Percentiles rank a stretch among this genome's conserved stretches.
These are phyloP conservation scores for Penicillium simplicissimum DNA, from an alignment of 495 filamentous ascomycete genomes.

Conservation along the genomic window DNA sequence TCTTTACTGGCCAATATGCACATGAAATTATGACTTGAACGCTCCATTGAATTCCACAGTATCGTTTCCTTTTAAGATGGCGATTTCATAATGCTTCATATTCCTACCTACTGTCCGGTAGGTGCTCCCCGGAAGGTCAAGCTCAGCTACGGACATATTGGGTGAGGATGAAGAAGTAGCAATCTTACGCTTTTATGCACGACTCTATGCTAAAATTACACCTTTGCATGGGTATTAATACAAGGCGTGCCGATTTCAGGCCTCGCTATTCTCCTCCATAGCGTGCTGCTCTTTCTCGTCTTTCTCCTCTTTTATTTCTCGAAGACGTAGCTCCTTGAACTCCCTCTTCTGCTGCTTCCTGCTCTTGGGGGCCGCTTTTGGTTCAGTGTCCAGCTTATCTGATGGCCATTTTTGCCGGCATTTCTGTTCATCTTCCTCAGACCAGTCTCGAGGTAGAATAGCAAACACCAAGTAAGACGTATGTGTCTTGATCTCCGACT, in stretches of 20 bases:
- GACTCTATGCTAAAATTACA: conserved; percentile 15
- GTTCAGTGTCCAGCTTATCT: conserved; percentile 25
- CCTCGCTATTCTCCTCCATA: conserved; percentile 14
- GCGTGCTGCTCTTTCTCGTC: conserved; percentile 13
- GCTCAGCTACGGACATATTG: not conserved
- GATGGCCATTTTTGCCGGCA: conserved; percentile 63
- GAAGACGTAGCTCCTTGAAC: conserved; percentile 13
- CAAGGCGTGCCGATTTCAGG: conserved; percentile 4
- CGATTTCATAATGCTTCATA: no score
- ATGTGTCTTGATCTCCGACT: conserved; percentile 90
- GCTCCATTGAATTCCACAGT: not conserved
- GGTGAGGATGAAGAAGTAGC: not conserved
- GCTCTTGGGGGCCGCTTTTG: conserved; percentile 44
- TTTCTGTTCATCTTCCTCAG: conserved; percentile 73
- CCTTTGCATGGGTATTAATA: conserved; percentile 11
- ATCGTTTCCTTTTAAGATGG: no score
- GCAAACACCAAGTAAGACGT: conserved; percentile 96
- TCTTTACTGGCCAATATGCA: conserved; percentile 1
- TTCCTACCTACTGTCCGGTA: no score
- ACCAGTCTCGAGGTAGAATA: conserved; percentile 82
- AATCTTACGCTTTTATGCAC: conserved; percentile 14
- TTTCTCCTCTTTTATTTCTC: conserved; percentile 48
- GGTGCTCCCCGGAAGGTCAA: no score
- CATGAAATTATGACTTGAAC: conserved; percentile 11
- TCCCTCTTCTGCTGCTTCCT: conserved; percentile 56